Evolutionary conservation across 2,329 filamentous ascomycete species (phyloP).

Genomic region (Cercospora sojina): DNA sequence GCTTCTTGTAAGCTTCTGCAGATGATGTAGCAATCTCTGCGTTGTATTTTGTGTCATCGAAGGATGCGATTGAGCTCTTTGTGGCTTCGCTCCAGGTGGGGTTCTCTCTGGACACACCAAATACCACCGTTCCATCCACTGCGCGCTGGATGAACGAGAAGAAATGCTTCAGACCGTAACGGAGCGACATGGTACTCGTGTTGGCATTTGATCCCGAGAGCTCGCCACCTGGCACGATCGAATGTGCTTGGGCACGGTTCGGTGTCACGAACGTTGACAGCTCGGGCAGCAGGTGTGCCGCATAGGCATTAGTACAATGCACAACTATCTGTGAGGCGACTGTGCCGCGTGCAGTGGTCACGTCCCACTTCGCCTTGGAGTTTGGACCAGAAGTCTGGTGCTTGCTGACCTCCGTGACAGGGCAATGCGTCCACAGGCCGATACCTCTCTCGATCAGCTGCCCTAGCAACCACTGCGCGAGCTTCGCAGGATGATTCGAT

Average conservation of each 20-base stretch:
- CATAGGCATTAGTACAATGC: conserved; percentile 46
- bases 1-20: conserved; percentile 37
- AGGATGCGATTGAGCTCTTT: conserved; percentile 34
- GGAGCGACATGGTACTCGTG: conserved; percentile 47
- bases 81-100: conserved; percentile 34
- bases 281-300: conserved; percentile 41
- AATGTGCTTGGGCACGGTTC: conserved; percentile 48
- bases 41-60: conserved; percentile 44
- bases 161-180: conserved; percentile 50
- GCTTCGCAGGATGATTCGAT: conserved; percentile 51
- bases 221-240: conserved; percentile 43
- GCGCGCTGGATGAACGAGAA: conserved; percentile 52
- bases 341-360: conserved; percentile 40
- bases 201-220: conserved; percentile 41
- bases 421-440: conserved; percentile 47
- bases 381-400: conserved; percentile 20
- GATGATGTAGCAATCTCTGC: conserved; percentile 45
- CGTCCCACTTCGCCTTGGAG: conserved; percentile 32
- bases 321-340: conserved; percentile 36
- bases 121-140: conserved; percentile 46
- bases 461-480: conserved; percentile 50
- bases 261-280: conserved; percentile 42
- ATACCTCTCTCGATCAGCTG: conserved; percentile 42
- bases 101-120: conserved; percentile 47
- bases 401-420: conserved; percentile 34